Percentiles rank a stretch among this genome's conserved stretches.
These are phyloP conservation scores for Codiaeum variegatum DNA, from an alignment of 441 rosid species.

Conservation along the genomic window DNA sequence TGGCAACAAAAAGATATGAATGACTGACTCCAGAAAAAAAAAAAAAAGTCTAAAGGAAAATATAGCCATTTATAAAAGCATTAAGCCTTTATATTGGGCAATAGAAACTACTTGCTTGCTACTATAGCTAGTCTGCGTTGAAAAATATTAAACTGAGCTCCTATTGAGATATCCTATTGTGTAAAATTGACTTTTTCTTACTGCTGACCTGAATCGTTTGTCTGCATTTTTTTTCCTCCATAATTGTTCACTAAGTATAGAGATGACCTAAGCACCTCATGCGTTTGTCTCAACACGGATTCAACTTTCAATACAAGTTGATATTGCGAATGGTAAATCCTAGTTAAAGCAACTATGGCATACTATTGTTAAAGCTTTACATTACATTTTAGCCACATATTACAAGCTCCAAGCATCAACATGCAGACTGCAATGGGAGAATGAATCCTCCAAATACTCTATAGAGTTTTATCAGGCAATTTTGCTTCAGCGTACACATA, in stretches of 20 bases:
- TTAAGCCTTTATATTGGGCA: background rate
- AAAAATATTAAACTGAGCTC: background rate
- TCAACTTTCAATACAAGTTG: background rate
- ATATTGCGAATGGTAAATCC: background rate
- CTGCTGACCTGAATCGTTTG: background rate
- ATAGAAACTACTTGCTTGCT: background rate
- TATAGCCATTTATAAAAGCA: background rate
- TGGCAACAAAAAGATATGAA: background rate
- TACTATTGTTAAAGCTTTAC: background rate
- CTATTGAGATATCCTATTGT: background rate
- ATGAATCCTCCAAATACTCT: background rate
- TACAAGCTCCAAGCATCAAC: background rate
- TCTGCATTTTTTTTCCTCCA: background rate
- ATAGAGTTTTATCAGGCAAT: background rate
- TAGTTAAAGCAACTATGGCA: background rate
- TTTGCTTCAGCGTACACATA: background rate
- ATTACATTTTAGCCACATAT: background rate
- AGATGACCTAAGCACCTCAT: background rate
- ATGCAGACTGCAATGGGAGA: background rate
- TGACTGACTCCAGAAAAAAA: no score
- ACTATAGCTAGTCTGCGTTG: background rate
- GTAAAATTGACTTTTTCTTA: background rate
- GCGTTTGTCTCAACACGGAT: background rate
- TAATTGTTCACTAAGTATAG: background rate
- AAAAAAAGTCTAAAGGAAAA: no score